A percentile compares a stretch with the other conserved stretches of the same genome.
phyloP scores from a whole-genome alignment of 345 rosid species.

The Hibiscus trionum region DNA sequence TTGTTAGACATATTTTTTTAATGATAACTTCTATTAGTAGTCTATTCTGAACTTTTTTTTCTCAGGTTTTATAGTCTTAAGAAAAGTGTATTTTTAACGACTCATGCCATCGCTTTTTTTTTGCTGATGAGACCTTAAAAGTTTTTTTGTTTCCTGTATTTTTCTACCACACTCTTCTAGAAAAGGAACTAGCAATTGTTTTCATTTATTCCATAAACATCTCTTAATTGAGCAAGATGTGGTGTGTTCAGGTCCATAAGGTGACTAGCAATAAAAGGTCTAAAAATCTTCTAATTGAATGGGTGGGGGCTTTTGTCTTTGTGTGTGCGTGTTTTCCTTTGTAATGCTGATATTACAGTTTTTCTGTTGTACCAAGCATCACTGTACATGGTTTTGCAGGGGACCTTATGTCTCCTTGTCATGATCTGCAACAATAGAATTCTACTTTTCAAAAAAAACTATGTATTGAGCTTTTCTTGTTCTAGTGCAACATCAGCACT shows the following conservation, averaged over 20 bases:
- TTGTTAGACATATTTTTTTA: neutral
- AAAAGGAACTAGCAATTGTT: neutral
- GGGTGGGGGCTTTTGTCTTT: too few relatives aligned
- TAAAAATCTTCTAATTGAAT: too few relatives aligned
- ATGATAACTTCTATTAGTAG: neutral
- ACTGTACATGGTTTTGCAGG: too few relatives aligned
- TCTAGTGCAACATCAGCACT: neutral
- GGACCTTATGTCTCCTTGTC: too few relatives aligned
- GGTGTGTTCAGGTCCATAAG: neutral
- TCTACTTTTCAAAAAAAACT: too few relatives aligned
- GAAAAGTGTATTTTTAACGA: neutral
- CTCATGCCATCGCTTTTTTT: neutral
- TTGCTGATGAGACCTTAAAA: slow-evolving; percentile 4
- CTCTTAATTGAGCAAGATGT: neutral
- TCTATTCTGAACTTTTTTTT: neutral
- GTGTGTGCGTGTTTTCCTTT: too few relatives aligned
- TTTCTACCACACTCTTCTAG: neutral
- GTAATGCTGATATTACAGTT: too few relatives aligned
- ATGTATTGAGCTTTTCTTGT: neutral
- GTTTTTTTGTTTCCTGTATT: neutral
- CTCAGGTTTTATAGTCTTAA: neutral
- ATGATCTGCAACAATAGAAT: too few relatives aligned
- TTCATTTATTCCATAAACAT: neutral
- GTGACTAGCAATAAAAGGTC: neutral
- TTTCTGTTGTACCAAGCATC: too few relatives aligned